These are phyloP conservation scores for Tuber borchii DNA, from an alignment of 495 filamentous ascomycete genomes.

Conservation along the genomic window DNA sequence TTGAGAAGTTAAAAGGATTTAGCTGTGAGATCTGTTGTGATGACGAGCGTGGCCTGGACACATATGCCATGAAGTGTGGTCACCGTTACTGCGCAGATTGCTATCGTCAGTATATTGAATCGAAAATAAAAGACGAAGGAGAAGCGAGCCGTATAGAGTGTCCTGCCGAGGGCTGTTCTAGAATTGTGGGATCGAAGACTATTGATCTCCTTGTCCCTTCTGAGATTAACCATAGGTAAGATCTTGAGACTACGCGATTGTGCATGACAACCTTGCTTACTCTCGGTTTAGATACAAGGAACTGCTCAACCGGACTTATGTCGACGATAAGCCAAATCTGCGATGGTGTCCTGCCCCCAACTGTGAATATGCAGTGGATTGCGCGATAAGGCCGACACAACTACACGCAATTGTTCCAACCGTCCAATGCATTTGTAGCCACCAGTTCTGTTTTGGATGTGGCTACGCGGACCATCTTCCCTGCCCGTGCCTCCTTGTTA, in stretches of 20 bases:
- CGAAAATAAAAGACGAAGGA: constrained; percentile 91
- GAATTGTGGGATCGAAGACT: constrained; percentile 85
- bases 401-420: constrained; percentile 79
- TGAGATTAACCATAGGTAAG: constrained; percentile 63
- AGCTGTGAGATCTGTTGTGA: constrained; percentile 95
- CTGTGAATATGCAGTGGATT: constrained; percentile 87
- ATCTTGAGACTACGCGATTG: constrained; percentile 7
- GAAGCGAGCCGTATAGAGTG: constrained; percentile 93
- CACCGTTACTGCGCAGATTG: constrained; percentile 94
- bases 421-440: constrained; percentile 72
- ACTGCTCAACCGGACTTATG: constrained; percentile 85
- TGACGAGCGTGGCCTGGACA: constrained; percentile 68
- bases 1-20: constrained; percentile 68
- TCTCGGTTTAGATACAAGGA: constrained; percentile 59
- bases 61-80: constrained; percentile 90
- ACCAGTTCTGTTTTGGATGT: constrained; percentile 95
- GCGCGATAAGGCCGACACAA: constrained; percentile 75
- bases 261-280: constrained; percentile 12
- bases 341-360: constrained; percentile 98
- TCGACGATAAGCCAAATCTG: constrained; percentile 88
- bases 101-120: constrained; percentile 79
- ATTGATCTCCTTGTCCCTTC: constrained; percentile 71
- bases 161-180: constrained; percentile 75
- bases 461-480: constrained; percentile 87
- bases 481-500: constrained; percentile 82